Base-by-base conservation (phyloP, 768 basidiomycete species). In the Scleroderma bovista region DNA sequence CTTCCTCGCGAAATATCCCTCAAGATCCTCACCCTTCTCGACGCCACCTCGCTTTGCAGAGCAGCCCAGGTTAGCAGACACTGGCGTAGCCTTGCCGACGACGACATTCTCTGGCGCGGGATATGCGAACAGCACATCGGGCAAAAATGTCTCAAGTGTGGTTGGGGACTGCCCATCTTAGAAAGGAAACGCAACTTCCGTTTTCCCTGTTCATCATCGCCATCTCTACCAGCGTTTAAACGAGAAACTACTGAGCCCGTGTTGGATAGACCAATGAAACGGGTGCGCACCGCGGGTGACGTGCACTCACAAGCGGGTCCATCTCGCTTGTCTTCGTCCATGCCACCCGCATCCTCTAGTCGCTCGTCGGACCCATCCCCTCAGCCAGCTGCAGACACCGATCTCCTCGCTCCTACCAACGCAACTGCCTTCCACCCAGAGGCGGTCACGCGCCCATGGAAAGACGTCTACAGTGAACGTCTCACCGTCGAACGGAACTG, bases 121-220 rank as follows among this genome's bases (percentile, higher is more conserved):
- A 98, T 99, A 64, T 98, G 96, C 66, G 92, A 95, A 63, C 96
- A 99, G 65, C 96, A 99, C 54, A 98, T 99, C 48, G 95, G 95
- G 17, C 85, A 93, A 60, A 95, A 93, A 61, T 99, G 96, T 60
- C 81, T 78, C 59, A 96, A 95, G 67, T 98, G 96, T 58, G 96
- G 96, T 2, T 97, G 95, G 94, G 94, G 93, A 16, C 73, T 99
- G 40, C 96, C 96, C 15, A 75, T 96, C 32, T 75, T 99, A 19
- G 90, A 95, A 66, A 84, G 81, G 61, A 81, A 80, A 55, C 76
- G 84, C 22, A 55, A 69, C 22, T 69, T 73, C 52, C 73, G 73
- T 40, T 60, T 71, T 8, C 59, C 60, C n/a, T 73, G 71, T 16
- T 71, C 69, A 48, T 57, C 65, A 36, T 65, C 68, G 19, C 53